Percentiles rank a stretch among this genome's conserved stretches.
Conservation (phyloP, 1,284 basidiomycete genomes). For the Leccinum fallax region DNA sequence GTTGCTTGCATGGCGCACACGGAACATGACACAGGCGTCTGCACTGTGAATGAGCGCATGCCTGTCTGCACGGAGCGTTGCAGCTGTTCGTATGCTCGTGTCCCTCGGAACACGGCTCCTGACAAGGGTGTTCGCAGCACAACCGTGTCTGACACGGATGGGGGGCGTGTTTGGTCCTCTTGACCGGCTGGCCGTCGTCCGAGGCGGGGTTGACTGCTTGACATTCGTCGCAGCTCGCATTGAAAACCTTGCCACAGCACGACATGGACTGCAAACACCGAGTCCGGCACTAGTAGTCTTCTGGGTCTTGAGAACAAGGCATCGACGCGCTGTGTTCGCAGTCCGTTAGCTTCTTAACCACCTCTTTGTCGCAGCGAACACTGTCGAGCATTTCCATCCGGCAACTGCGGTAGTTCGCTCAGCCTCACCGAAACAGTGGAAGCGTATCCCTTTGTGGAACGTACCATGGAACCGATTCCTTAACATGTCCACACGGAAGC, state of each 20-base stretch:
- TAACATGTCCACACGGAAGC: slow-evolving; percentile 67
- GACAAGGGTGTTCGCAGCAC: slow-evolving; percentile 64
- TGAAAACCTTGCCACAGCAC: slow-evolving; percentile 61
- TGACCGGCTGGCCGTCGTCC: slow-evolving; percentile 8
- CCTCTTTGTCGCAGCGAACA: slow-evolving; percentile 47
- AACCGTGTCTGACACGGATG: slow-evolving; percentile 58
- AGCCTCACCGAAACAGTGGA: neutral
- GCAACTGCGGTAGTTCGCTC: slow-evolving; percentile 41
- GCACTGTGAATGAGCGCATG: slow-evolving; percentile 57
- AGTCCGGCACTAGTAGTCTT: slow-evolving; percentile 42
- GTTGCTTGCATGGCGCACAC: slow-evolving; percentile 66
- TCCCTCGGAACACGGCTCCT: slow-evolving; percentile 49
- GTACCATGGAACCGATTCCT: slow-evolving; percentile 54
- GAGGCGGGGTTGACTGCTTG: slow-evolving; percentile 37
- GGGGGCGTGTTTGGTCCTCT: slow-evolving; percentile 41
- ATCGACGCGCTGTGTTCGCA: slow-evolving; percentile 60
- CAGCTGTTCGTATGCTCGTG: slow-evolving; percentile 56
- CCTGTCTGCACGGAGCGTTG: slow-evolving; percentile 52
- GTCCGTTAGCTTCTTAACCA: slow-evolving; percentile 49
- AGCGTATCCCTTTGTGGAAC: slow-evolving; percentile 13
- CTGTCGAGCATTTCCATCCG: slow-evolving; percentile 46
- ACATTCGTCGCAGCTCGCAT: slow-evolving; percentile 52
- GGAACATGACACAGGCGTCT: slow-evolving; percentile 49
- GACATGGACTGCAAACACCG: slow-evolving; percentile 47
- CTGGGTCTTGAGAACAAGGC: slow-evolving; percentile 49